Evolutionary conservation across 1,139 yeast species (phyloP).

Genomic region (Hemisphaericaspora lyxosophila): DNA sequence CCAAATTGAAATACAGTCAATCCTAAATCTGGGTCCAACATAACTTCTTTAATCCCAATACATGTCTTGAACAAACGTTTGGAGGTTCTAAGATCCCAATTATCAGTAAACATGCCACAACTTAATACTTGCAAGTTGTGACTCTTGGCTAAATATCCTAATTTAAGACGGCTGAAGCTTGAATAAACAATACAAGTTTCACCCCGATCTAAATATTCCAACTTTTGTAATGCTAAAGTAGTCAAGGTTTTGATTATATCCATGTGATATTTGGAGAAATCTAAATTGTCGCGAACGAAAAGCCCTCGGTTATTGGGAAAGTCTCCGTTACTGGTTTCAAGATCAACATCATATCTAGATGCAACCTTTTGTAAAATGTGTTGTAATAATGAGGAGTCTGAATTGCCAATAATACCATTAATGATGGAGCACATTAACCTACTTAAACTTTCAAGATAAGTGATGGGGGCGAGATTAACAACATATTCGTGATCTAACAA

Average conservation of each 20-base stretch:
- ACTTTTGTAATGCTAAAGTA: constrained; percentile 37
- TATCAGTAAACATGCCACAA: constrained; percentile 44
- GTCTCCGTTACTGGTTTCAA: constrained; percentile 11
- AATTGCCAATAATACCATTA: constrained; percentile 28
- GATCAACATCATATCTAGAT: constrained; percentile 17
- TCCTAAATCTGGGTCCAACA: constrained; percentile 49
- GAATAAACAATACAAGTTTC: constrained; percentile 47
- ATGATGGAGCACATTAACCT: constrained; percentile 36
- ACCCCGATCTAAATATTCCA: constrained; percentile 46
- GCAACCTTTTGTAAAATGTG: constrained; percentile 29
- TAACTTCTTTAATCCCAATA: constrained; percentile 40
- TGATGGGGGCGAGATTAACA: constrained; percentile 41
- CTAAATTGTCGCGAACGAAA: constrained; percentile 16
- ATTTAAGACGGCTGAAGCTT: constrained; percentile 35
- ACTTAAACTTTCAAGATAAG: constrained; percentile 45
- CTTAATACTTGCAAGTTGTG: constrained; percentile 42
- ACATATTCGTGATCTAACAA: constrained; percentile 32
- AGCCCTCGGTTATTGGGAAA: constrained; percentile 7
- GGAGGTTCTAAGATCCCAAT: constrained; percentile 33
- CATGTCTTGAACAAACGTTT: constrained; percentile 37
- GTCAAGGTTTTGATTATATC: constrained; percentile 32
- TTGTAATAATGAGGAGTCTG: constrained; percentile 27
- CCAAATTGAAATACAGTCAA: constrained; percentile 54
- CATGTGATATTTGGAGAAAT: constrained; percentile 26
- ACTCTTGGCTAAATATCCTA: constrained; percentile 44